These are phyloP conservation scores for Thecaphora thlaspeos DNA, from an alignment of 1,284 basidiomycete species.

Conservation along the genomic window DNA sequence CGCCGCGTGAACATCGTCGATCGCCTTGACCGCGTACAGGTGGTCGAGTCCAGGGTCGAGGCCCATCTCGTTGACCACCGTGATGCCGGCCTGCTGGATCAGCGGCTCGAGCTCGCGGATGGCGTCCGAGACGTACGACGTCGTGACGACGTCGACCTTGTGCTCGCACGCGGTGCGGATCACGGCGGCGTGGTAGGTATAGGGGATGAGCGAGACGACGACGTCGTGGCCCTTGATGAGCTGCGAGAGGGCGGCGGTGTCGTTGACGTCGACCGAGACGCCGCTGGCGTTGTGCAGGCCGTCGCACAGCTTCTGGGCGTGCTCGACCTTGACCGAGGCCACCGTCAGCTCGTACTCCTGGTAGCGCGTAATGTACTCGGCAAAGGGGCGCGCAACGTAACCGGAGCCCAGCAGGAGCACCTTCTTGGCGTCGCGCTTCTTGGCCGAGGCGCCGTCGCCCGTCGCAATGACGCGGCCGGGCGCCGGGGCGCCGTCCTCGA, in stretches of 20 bases:
- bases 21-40: conserved; percentile 94
- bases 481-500: conserved; percentile 54
- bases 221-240: conserved; percentile 84
- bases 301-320: conserved; percentile 70
- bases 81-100: conserved; percentile 83
- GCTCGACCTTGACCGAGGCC: conserved; percentile 55
- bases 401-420: conserved; percentile 90
- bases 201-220: conserved; percentile 95
- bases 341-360: conserved; percentile 82
- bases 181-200: conserved; percentile 85
- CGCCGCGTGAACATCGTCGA: conserved; percentile 86
- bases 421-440: conserved; percentile 64
- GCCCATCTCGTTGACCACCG: conserved; percentile 97
- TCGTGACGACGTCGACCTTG: conserved; percentile 94
- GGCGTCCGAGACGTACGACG: conserved; percentile 88
- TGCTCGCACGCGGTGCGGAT: conserved; percentile 93
- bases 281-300: conserved; percentile 69
- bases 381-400: conserved; percentile 89
- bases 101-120: conserved; percentile 84
- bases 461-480: conserved; percentile 58
- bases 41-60: conserved; percentile 97
- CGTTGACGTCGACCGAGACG: conserved; percentile 79
- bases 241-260: conserved; percentile 71
- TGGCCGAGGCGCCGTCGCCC: conserved; percentile 61
- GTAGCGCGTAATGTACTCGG: conserved; percentile 84